Evolutionary conservation across 1,284 basidiomycete genomes (phyloP).

Genomic region (Pseudozyma thailandica): DNA sequence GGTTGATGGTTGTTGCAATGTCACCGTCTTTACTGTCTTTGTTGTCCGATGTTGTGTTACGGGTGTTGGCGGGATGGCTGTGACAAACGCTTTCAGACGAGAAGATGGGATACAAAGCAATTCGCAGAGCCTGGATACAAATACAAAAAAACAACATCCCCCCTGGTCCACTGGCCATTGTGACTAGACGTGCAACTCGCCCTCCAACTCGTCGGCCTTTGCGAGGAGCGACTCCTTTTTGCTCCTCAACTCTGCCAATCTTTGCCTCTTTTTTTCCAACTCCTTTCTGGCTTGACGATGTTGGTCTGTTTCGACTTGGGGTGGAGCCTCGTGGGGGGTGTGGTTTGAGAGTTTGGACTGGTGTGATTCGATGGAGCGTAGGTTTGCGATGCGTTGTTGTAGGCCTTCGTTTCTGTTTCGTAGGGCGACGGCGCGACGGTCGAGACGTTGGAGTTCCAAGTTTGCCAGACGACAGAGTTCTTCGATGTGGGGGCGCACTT

Average conservation of each 20-base stretch:
- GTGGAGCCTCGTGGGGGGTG: background rate
- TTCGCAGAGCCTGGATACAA: conserved; percentile 3
- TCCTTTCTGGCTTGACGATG: conserved; percentile 1
- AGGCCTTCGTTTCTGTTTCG: conserved; percentile 34
- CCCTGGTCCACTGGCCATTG: conserved; percentile 24
- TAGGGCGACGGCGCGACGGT: conserved; percentile 33
- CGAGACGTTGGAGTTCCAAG: conserved; percentile 33
- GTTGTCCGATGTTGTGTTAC: background rate
- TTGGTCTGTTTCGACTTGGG: background rate
- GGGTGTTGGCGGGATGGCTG: background rate
- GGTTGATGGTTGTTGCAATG: background rate
- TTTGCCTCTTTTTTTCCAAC: conserved; percentile 9
- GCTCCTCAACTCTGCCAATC: conserved; percentile 11
- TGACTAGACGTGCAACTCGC: conserved; percentile 11
- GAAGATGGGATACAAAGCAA: background rate
- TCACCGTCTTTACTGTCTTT: background rate
- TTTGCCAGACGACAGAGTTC: conserved; percentile 36
- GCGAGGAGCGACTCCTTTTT: conserved; percentile 21
- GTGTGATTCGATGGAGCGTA: conserved; percentile 35
- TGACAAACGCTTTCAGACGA: too few species aligned
- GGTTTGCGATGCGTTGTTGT: conserved; percentile 31
- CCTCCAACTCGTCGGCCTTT: conserved; percentile 27
- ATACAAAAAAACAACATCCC: conserved; percentile 3
- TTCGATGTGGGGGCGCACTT: conserved; percentile 46
- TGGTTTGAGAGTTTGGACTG: conserved; percentile 33